Evolutionary conservation across 2,329 filamentous ascomycete species (phyloP), one percentile per base, ranked within the genome.

Genomic region (Emydomyces testavorans): DNA sequence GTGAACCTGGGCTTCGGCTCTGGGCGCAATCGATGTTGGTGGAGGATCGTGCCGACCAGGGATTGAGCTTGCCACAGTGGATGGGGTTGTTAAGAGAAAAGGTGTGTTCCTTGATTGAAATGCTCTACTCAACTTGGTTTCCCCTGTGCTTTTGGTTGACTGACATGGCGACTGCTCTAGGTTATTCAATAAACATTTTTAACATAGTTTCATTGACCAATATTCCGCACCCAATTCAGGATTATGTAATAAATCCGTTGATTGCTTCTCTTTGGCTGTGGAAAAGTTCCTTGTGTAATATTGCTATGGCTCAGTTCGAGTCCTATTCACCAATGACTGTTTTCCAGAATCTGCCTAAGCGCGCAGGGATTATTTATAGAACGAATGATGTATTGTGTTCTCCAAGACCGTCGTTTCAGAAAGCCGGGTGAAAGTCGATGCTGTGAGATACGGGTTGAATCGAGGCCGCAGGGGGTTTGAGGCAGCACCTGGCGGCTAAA

Each of bases 21-120:
- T 98, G 92, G 92, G 92, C 92, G 37, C 90, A 95, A 73, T 95
- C 92, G 36, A 73, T 96, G 66, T 71, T 98, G 59, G 83, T 98
- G 39, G 92, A 98, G 68, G 92, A 98, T 68, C 76, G 90, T 56
- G 87, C 90, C 48, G 92, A 98, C 64, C 88, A 95, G 70, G 83
- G 88, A 42, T 82, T 94, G 69, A 94, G 89, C 63, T 82, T 92
- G 61, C 82, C 83, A 58, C 90, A 96, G 69, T 98, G 88, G 82
- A 82, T 96, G 74, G 88, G 87, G 49, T 81, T 79, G 60, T 69
- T 98, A 67, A 78, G 90, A 67, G 92, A 96, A 74, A 98, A 96
- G 86, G 92, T 95, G 66, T 69, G 74, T 60, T 35, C 4, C 20
- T 41, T 45, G 7, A 48, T 45, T 46, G 43, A 32, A 45, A 42